phyloP scores from a whole-genome alignment of 345 rosid species.

The Ceriops zippeliana region DNA sequence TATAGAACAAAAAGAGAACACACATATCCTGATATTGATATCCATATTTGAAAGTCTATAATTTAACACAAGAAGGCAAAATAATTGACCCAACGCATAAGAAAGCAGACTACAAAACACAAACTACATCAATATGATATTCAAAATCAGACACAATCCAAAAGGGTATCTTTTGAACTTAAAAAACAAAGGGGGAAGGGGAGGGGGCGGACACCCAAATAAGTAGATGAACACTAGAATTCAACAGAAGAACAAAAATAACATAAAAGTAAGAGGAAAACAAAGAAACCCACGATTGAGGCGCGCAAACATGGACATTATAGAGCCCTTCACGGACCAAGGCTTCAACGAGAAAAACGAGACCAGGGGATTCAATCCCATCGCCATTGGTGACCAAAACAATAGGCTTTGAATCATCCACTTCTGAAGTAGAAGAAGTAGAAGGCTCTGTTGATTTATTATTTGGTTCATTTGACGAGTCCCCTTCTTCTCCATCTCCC shows the following conservation, averaged over 20 bases:
- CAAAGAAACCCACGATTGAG: constrained; percentile 31
- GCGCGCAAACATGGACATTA: constrained; percentile 36
- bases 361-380: constrained; percentile 40
- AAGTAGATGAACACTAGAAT: neutral
- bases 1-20: too few species aligned
- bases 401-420: constrained; percentile 14
- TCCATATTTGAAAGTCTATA: neutral
- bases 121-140: too few species aligned
- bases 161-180: too few species aligned
- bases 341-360: constrained; percentile 32
- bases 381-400: constrained; percentile 35
- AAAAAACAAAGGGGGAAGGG: neutral
- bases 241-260: neutral
- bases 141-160: too few species aligned
- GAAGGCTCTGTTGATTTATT: neutral
- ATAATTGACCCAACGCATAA: too few species aligned
- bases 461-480: neutral
- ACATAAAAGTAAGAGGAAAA: neutral
- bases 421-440: neutral
- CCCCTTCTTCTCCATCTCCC: constrained; percentile 5
- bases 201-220: neutral
- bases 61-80: too few species aligned
- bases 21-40: too few species aligned
- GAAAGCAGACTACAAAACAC: too few species aligned
- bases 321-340: constrained; percentile 21